These are phyloP conservation scores for Penicillium sp. DNA, from an alignment of 2,329 filamentous ascomycete genomes.

Conservation along the genomic window DNA sequence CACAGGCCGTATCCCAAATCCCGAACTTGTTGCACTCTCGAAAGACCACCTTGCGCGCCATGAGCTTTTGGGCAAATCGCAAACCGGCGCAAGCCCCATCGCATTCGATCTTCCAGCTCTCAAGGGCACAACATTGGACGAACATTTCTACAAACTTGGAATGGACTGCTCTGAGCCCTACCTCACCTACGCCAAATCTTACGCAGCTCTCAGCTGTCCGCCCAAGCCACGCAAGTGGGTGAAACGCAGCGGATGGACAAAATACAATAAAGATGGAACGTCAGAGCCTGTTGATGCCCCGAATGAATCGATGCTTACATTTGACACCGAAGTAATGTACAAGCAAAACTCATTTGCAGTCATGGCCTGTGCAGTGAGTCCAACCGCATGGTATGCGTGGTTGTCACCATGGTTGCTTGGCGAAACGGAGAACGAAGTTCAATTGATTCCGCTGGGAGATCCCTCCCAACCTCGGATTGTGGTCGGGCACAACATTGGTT, in stretches of 20 bases:
- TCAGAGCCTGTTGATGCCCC: constrained; percentile 75
- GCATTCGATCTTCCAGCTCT: constrained; percentile 82
- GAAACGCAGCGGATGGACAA: constrained; percentile 85
- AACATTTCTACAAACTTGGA: constrained; percentile 90
- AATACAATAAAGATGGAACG: constrained; percentile 74
- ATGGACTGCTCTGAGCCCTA: constrained; percentile 86
- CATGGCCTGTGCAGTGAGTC: constrained; percentile 92
- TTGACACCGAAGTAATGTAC: constrained; percentile 97
- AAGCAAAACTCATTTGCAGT: constrained; percentile 89
- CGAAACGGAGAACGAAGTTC: constrained; percentile 73
- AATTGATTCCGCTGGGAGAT: constrained; percentile 86
- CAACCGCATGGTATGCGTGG: constrained; percentile 95
- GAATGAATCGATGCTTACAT: constrained; percentile 78
- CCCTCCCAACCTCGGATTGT: constrained; percentile 71
- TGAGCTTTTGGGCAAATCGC: constrained; percentile 87
- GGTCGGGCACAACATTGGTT: constrained; percentile 94
- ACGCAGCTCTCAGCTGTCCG: constrained; percentile 62
- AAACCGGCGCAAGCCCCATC: constrained; percentile 72
- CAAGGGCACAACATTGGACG: constrained; percentile 79
- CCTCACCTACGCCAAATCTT: constrained; percentile 71
- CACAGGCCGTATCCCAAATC: constrained; percentile 55
- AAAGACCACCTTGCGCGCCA: constrained; percentile 81
- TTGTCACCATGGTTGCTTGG: constrained; percentile 91
- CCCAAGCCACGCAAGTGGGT: constrained; percentile 72
- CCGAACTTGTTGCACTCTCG: constrained; percentile 75